Evolutionary conservation across 1,284 basidiomycete species (phyloP).

Genomic region (Porogramme epimiltina): DNA sequence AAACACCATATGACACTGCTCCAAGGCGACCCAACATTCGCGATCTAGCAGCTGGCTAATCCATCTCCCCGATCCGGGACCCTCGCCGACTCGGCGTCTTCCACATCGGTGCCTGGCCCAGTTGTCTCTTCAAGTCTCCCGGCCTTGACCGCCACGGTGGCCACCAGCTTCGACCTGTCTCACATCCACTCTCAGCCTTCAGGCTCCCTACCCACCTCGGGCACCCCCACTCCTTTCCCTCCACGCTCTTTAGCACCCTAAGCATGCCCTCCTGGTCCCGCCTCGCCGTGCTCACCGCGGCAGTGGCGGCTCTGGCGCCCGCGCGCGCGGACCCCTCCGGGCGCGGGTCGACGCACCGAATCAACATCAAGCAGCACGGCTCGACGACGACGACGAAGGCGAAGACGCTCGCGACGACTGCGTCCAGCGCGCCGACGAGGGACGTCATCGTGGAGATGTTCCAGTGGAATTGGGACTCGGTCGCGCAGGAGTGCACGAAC

Average conservation of each 20-base stretch:
- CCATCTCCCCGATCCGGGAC: not conserved
- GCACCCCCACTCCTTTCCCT: not conserved
- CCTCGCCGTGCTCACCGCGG: not conserved
- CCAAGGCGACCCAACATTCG: no score
- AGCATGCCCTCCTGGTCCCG: not conserved
- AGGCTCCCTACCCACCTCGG: not conserved
- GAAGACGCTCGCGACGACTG: not conserved
- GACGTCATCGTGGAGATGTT: constrained; percentile 37
- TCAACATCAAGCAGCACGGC: not conserved
- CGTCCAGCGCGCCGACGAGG: constrained; percentile 10
- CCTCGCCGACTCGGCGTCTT: not conserved
- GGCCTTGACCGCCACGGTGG: no score
- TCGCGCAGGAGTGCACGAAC: constrained; percentile 63
- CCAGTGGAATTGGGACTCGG: constrained; percentile 46
- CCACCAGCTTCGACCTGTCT: not conserved
- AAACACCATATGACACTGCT: no score
- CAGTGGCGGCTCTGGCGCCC: not conserved
- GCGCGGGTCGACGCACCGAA: not conserved
- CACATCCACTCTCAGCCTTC: not conserved
- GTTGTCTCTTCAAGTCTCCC: no score
- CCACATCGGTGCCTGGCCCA: not conserved
- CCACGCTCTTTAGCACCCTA: not conserved
- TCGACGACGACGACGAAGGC: not conserved
- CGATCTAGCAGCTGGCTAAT: no score
- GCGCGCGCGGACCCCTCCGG: not conserved